Base-by-base conservation (phyloP, 2,329 filamentous ascomycete genomes). In the Elsinoe batatas region DNA sequence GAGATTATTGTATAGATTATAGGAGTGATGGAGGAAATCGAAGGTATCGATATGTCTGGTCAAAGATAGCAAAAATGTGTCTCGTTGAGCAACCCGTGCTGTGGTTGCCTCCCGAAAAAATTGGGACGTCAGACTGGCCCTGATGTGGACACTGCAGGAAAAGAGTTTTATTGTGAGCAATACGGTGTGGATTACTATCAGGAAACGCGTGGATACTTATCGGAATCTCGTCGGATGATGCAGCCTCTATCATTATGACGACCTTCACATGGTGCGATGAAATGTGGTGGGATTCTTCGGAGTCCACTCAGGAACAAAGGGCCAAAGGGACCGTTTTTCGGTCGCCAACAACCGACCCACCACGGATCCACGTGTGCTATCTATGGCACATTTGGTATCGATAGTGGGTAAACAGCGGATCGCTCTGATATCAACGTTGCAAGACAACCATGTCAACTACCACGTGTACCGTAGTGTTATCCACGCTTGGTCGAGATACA, bases 61-160 rank as follows among this genome's bases (percentile, higher is more conserved):
- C 22, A 33, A 26, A 13, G 37, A 51, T 38, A 15, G 33, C 30
- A 26, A 22, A 38, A 51, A 17, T 37, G 26, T 51, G 47, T 51
- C 47, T 51, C 47, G 47, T 51, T 51, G 47, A 51, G 33, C 47
- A 51, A 51, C 17, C 30, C n/a, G 26, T 38, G n/a, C 12, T 38
- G 15, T 38, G 47, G 47, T 51, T 38, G 47, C 44, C 44, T 49
- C 44, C 30, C 44, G 26, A 49, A 38, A 51, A 51, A 51, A 50
- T 20, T 38, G 32, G 47, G 33, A 37, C 33, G 18, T 37, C 47
- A 36, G 32, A 26, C 33, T 18, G 15, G 47, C 11, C 44, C 44
- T 49, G 44, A 49, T 15, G 44, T 35, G 44, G 26, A 15, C 26
- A 17, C 8, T 33, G 17, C 44, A 17, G 32, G 5, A 30, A 35